Evolutionary conservation across 257 asterid species (phyloP).

Genomic region (Marsdenia floribunda): DNA sequence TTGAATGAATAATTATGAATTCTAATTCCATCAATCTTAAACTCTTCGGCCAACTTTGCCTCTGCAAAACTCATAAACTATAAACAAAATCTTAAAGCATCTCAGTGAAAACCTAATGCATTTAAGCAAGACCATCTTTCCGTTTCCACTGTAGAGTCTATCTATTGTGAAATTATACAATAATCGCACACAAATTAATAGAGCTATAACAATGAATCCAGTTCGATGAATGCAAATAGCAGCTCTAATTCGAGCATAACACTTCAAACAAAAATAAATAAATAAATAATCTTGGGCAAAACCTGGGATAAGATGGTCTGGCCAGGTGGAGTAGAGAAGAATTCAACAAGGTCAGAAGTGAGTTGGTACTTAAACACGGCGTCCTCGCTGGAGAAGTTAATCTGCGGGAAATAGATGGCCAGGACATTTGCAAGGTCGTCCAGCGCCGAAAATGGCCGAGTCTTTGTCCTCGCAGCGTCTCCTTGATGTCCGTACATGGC

Average conservation of each 20-base stretch:
- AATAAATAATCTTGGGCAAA: neutral
- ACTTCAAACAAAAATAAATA: neutral
- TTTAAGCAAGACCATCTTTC: neutral
- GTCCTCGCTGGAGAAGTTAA: slow-evolving; percentile 37
- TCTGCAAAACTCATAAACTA: neutral
- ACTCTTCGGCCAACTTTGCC: neutral
- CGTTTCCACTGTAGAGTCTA: neutral
- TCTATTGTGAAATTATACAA: neutral
- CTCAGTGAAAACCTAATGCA: neutral
- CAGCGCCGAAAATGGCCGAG: slow-evolving; percentile 20
- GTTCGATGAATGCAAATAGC: neutral
- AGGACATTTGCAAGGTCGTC: slow-evolving; percentile 39
- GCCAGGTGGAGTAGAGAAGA: slow-evolving; percentile 59
- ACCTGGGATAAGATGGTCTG: slow-evolving; percentile 54
- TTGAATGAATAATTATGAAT: neutral
- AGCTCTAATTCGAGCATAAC: neutral
- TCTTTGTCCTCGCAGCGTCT: slow-evolving; percentile 22
- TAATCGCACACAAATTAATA: slow-evolving; percentile 4
- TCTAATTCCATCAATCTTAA: neutral
- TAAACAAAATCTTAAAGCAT: neutral
- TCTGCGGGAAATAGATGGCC: slow-evolving; percentile 50
- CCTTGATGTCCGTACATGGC: slow-evolving; percentile 39
- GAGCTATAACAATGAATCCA: neutral
- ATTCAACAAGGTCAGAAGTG: slow-evolving; percentile 51
- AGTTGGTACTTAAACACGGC: slow-evolving; percentile 43